Conservation (phyloP, 257 asterid genomes). For the Fraxinus americana region DNA sequence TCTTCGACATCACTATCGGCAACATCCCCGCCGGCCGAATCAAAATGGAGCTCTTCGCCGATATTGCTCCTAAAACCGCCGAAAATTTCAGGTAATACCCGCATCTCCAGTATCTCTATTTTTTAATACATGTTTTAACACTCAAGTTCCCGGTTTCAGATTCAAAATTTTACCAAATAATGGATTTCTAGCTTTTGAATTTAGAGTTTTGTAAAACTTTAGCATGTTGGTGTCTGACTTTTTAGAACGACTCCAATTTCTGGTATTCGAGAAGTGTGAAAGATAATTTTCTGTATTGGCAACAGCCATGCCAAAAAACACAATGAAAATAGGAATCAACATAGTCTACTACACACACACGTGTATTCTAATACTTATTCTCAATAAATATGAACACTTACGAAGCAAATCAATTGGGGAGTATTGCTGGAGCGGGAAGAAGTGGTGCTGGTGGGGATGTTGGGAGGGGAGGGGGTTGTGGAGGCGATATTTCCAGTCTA, state of each 20-base stretch:
- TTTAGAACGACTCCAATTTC: not conserved
- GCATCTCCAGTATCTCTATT: not conserved
- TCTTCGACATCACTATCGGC: constrained; percentile 89
- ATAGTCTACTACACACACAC: too few species aligned
- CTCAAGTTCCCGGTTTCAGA: not conserved
- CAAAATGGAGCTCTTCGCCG: constrained; percentile 99
- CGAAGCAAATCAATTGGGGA: too few species aligned
- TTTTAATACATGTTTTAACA: not conserved
- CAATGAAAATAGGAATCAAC: too few species aligned
- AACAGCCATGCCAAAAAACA: not conserved
- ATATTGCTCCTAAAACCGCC: constrained; percentile 85
- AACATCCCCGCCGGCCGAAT: constrained; percentile 94
- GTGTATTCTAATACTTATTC: too few species aligned
- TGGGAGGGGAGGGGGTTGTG: too few species aligned
- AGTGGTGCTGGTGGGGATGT: too few species aligned
- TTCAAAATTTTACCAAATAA: not conserved
- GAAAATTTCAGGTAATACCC: constrained; percentile 77
- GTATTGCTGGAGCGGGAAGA: too few species aligned
- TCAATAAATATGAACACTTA: too few species aligned
- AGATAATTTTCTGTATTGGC: not conserved
- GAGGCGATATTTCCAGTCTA: not conserved
- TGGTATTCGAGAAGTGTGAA: not conserved
- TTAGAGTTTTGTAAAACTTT: not conserved
- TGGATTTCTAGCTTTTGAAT: not conserved
- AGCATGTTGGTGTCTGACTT: not conserved